Conservation (phyloP, 2,329 filamentous ascomycete species). For the Fusarium decemcellulare region DNA sequence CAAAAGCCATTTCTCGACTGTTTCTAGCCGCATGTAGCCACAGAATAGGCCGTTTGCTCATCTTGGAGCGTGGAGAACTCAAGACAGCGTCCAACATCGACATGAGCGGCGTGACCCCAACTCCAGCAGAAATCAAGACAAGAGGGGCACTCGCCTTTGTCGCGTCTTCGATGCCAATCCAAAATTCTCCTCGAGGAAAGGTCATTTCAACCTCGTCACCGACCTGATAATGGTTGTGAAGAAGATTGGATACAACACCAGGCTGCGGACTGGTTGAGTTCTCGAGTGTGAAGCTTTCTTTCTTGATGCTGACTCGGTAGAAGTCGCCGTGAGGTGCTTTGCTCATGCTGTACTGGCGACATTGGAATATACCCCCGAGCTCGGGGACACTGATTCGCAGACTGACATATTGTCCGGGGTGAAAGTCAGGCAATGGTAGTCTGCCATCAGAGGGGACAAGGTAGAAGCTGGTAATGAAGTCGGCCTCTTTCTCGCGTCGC, state of each 20-base stretch:
- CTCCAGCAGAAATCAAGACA: neutral
- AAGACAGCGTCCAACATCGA: neutral
- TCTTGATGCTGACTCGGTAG: constrained; percentile 78
- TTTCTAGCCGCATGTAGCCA: neutral
- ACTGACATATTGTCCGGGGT: constrained; percentile 79
- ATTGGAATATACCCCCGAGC: constrained; percentile 67
- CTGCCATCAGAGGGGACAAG: constrained; percentile 70
- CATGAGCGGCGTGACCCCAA: neutral
- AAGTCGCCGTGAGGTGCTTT: constrained; percentile 70
- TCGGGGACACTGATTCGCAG: constrained; percentile 69
- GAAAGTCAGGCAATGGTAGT: constrained; percentile 68
- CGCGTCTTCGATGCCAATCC: constrained; percentile 7
- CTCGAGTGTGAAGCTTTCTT: neutral
- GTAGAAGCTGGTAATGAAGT: constrained; percentile 77
- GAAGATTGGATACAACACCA: constrained; percentile 13
- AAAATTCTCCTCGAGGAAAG: constrained; percentile 14
- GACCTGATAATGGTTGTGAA: constrained; percentile 10
- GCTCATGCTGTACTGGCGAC: constrained; percentile 78
- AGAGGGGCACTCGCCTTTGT: neutral
- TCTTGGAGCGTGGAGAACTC: neutral
- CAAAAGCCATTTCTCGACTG: neutral
- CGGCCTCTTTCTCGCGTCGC: constrained; percentile 73
- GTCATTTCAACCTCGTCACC: constrained; percentile 15
- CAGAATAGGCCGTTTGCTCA: neutral
- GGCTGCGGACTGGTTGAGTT: neutral